Evolutionary conservation across 345 rosid genomes (phyloP), one percentile per base, ranked within the genome.

Genomic region (Hirschfeldia incana): DNA sequence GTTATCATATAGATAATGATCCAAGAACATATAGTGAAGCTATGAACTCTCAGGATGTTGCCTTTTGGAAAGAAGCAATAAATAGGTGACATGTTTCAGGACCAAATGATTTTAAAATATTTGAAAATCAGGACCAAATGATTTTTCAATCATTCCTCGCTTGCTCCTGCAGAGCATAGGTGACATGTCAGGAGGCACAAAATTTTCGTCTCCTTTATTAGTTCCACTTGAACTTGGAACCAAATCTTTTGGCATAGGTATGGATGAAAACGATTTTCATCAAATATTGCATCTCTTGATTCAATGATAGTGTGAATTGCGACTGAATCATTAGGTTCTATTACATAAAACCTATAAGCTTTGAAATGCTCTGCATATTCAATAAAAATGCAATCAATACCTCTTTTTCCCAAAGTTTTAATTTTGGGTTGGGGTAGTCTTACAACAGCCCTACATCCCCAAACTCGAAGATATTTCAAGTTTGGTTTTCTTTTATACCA

Each of bases 281-380:
- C 72, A 6, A 65, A 75, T n/a, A 75, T 53, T 57, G 8, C 66
- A 66, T 67, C 72, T 75, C 58, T 75, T 26, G 65, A 75, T 1
- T 67, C 58, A 37, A 27, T 26, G 0, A 75, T 17, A 4, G 9
- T 67, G 30, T 65, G 57, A 67, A 75, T 12, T n/a, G n/a, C n/a
- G n/a, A n/a, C n/a, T n/a, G n/a, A n/a, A n/a, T n/a, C n/a, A n/a
- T n/a, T n/a, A n/a, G n/a, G n/a, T n/a, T n/a, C n/a, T n/a, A n/a
- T n/a, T n/a, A n/a, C n/a, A n/a, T n/a, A n/a, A n/a, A n/a, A 75
- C 66, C 58, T 26, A 27, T 66, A 75, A 1, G 49, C 55, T 7
- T 49, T 49, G 1, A 17, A 49, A 49, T 49, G 17, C 55, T 49
- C 2, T 12, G 55, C 55, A 49, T 12, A 49, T 49, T 6, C 5